phyloP scores from a whole-genome alignment of 2,329 filamentous ascomycete species.

The Colletotrichum spaethianum region DNA sequence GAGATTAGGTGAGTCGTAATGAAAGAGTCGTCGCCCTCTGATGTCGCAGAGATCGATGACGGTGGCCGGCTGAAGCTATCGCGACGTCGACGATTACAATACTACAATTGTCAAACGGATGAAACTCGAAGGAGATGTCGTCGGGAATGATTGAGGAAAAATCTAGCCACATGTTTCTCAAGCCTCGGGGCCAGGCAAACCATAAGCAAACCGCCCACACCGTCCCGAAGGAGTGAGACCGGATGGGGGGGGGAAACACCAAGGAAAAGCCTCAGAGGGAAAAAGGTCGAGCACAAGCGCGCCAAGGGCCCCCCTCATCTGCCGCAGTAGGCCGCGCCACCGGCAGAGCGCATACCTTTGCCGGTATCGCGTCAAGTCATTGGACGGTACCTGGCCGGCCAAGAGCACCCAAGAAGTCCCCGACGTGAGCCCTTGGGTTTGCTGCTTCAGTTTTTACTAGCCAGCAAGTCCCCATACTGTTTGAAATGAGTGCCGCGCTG shows the following conservation, averaged over 20 bases:
- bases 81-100: not conserved
- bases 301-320: not conserved
- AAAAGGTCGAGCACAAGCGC: conserved; percentile 2
- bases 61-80: not conserved
- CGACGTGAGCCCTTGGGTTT: not conserved
- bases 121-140: not conserved
- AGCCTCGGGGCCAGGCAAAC: not conserved
- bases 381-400: conserved; percentile 1
- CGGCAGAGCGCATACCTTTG: not conserved
- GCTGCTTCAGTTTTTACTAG: not conserved
- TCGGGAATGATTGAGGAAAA: not conserved
- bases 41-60: not conserved
- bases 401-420: conserved; percentile 13
- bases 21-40: not conserved
- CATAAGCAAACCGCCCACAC: not conserved
- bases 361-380: not conserved
- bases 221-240: conserved; percentile 1
- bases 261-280: not conserved
- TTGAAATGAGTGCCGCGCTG: not conserved
- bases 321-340: not conserved
- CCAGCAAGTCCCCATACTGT: not conserved
- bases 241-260: not conserved
- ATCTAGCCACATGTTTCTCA: not conserved
- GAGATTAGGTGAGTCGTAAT: not conserved
- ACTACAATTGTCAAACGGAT: not conserved